phyloP scores from a whole-genome alignment of 306 rosid species.

The Malus asiatica region DNA sequence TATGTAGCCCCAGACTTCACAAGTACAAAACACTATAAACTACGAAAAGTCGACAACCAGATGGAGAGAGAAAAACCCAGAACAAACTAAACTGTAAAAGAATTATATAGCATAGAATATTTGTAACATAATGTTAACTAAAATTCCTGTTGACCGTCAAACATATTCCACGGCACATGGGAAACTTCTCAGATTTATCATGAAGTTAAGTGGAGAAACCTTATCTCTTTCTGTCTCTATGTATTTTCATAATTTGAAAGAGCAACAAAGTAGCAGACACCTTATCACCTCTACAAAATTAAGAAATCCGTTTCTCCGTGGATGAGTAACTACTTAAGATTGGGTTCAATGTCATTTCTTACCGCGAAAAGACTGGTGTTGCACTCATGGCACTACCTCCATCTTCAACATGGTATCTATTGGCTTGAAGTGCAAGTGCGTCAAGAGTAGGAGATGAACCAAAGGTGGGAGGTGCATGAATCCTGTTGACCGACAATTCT shows the following conservation, averaged over 20 bases:
- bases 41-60: background rate
- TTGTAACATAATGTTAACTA: background rate
- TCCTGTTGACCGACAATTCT: slow-evolving; percentile 45
- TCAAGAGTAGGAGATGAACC: slow-evolving; percentile 89
- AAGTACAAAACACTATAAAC: background rate
- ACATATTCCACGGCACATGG: background rate
- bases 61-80: background rate
- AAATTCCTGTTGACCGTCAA: background rate
- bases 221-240: background rate
- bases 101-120: background rate
- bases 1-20: background rate
- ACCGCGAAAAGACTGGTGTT: slow-evolving; percentile 46
- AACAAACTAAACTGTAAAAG: background rate
- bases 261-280: background rate
- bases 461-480: slow-evolving; percentile 92
- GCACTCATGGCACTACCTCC: slow-evolving; percentile 51
- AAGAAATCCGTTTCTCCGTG: background rate
- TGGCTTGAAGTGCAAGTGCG: slow-evolving; percentile 52
- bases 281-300: background rate
- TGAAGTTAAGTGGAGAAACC: background rate
- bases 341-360: slow-evolving; percentile 11
- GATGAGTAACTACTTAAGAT: background rate
- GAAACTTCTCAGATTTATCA: background rate
- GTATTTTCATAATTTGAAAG: background rate
- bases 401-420: slow-evolving; percentile 48